Evolutionary conservation across 371 early-diverging fungal species (phyloP), one percentile per base, ranked within the genome.

Genomic region (Syncephalastrum monosporum): DNA sequence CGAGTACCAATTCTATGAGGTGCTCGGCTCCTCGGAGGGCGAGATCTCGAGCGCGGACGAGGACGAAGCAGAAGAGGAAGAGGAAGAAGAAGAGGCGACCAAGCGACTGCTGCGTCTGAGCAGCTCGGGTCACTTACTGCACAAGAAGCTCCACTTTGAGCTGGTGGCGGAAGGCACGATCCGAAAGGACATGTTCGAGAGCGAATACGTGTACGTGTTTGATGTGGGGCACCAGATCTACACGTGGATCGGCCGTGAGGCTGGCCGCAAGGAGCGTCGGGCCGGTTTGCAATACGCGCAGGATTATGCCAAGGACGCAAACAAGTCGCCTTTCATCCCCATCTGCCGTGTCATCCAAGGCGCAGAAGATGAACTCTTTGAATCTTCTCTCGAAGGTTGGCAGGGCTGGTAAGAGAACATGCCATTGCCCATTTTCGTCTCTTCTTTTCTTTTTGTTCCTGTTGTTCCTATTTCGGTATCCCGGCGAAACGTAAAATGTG

Each of bases 331-430:
- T 38, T 77, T 74, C 38, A 79, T 84, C 4, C 88, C 88, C 49
- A 82, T 90, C 54, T 74, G 86, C 58, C 84, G 84, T 25, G 68
- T 92, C 6, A 41, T 87, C 24, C 88, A 92, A 64, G 90, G 89
- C 7, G 84, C 79, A 21, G 84, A 84, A 56, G 79, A 85, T 55
- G 72, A 74, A 53, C 65, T 83, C 47, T 82, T 85, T 59, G 80
- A 83, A 50, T 55, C 72, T 38, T 68, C 60, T 41, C 61, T 75
- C 33, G 74, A 75, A 63, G 79, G 74, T 23, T 79, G 79, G 79
- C 74, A 79, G 53, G 75, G 78, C 6, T 77, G 78, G 78, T 77
- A 76, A 58, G 52, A 33, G 6, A 33, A 0, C 10, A 33, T 5
- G 8, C 10, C 38, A 3, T 0, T 7, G 27, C 3, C 27, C 7